phyloP scores from a whole-genome alignment of 2,329 filamentous ascomycete species.

The Colletotrichum shisoi region DNA sequence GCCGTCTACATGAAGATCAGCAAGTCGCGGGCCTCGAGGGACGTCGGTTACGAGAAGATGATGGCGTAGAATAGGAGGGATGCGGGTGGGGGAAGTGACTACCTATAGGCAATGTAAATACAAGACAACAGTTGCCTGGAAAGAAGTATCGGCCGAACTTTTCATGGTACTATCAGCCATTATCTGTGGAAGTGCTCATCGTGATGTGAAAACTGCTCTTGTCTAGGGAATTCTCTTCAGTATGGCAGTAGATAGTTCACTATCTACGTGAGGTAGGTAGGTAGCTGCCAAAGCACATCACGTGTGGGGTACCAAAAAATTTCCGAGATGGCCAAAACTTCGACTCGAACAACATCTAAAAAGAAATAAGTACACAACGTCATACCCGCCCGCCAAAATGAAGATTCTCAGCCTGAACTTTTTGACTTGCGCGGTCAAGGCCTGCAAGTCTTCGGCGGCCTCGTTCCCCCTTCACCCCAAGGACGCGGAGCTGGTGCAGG shows the following conservation, averaged over 20 bases:
- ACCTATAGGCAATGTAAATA: slow-evolving; percentile 10
- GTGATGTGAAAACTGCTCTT: slow-evolving; percentile 2
- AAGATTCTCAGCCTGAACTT: slow-evolving; percentile 97
- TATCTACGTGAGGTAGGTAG: too few species aligned
- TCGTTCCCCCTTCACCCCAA: slow-evolving; percentile 92
- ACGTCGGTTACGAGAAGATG: slow-evolving; percentile 55
- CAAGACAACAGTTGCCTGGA: slow-evolving; percentile 17
- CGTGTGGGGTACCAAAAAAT: slow-evolving; percentile 39
- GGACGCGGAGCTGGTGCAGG: slow-evolving; percentile 87
- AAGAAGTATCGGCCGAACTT: background rate
- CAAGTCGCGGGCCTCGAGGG: slow-evolving; percentile 44
- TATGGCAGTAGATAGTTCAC: slow-evolving; percentile 18
- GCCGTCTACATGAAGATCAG: slow-evolving; percentile 55
- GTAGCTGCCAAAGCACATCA: slow-evolving; percentile 32
- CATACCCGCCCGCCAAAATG: slow-evolving; percentile 62
- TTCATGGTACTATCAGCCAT: too few species aligned
- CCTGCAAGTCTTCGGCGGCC: slow-evolving; percentile 80
- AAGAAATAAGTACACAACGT: slow-evolving; percentile 10
- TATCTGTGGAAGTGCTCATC: background rate
- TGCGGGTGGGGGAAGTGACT: background rate
- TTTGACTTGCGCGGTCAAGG: slow-evolving; percentile 92
- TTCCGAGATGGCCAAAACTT: slow-evolving; percentile 28
- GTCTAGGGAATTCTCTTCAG: background rate
- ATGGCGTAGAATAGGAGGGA: slow-evolving; percentile 47
- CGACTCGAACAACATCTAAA: slow-evolving; percentile 25